Conservation (phyloP, 2,329 filamentous ascomycete species). For the Colletotrichum shisoi region DNA sequence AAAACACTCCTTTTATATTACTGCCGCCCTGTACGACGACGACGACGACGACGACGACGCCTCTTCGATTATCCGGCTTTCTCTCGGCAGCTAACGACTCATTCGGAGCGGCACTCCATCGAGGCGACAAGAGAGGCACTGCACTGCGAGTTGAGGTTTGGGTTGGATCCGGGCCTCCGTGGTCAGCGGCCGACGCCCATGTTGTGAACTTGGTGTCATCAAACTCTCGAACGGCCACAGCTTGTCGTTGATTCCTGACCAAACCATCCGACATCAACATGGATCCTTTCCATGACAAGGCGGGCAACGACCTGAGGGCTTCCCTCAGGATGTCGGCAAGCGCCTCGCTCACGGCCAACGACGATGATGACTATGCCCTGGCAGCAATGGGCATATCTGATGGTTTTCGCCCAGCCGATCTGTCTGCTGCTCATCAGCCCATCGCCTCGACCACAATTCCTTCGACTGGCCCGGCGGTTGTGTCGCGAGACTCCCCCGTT, state of each 20-base stretch:
- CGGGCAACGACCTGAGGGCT: conserved; percentile 53
- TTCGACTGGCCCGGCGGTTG: conserved; percentile 39
- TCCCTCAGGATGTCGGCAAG: conserved; percentile 55
- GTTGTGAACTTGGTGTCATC: conserved; percentile 31
- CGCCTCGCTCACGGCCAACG: conserved; percentile 43
- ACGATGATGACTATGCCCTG: conserved; percentile 60
- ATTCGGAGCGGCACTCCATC: conserved; percentile 14
- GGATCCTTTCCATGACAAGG: conserved; percentile 52
- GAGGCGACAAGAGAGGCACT: conserved; percentile 16
- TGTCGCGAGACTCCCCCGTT: conserved; percentile 30
- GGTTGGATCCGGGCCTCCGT: conserved; percentile 31
- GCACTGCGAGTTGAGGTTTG: conserved; percentile 23
- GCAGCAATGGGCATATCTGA: conserved; percentile 61
- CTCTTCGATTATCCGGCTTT: background rate
- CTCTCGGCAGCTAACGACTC: conserved; percentile 14
- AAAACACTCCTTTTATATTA: background rate
- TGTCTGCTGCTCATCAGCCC: conserved; percentile 40
- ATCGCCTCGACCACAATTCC: conserved; percentile 43
- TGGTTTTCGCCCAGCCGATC: conserved; percentile 57
- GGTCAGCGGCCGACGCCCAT: conserved; percentile 34
- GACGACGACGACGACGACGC: background rate
- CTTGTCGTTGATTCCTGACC: conserved; percentile 19
- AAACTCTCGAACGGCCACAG: conserved; percentile 16
- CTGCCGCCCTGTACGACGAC: background rate
- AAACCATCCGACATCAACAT: conserved; percentile 46